These are phyloP conservation scores for Cenococcum geophilum DNA, from an alignment of 495 filamentous ascomycete species.

Conservation along the genomic window DNA sequence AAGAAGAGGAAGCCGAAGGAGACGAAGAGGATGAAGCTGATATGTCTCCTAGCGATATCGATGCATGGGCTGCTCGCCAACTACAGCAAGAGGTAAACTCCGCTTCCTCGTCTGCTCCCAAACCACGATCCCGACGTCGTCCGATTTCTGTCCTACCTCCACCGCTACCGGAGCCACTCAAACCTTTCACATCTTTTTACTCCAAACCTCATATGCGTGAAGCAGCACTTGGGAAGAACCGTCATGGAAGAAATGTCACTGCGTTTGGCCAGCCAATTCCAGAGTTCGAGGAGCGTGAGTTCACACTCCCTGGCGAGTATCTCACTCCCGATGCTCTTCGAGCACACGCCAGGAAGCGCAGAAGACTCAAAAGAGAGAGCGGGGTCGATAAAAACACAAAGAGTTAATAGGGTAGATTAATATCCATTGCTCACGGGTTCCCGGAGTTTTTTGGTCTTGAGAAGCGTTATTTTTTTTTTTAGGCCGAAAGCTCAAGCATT, in stretches of 20 bases:
- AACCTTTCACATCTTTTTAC: constrained; percentile 83
- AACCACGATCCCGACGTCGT: neutral
- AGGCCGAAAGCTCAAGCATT: neutral
- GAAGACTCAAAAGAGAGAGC: constrained; percentile 34
- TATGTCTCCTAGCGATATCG: constrained; percentile 61
- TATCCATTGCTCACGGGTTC: too few species aligned
- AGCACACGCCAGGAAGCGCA: constrained; percentile 57
- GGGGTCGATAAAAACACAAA: too few species aligned
- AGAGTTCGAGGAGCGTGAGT: constrained; percentile 61
- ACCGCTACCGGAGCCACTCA: constrained; percentile 40
- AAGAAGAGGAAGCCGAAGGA: constrained; percentile 35
- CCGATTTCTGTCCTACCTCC: constrained; percentile 17
- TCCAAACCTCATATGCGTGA: constrained; percentile 67
- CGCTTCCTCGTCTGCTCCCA: constrained; percentile 4
- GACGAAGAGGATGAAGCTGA: constrained; percentile 40
- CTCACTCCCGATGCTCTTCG: constrained; percentile 61
- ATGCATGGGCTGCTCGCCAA: constrained; percentile 65
- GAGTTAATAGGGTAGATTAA: too few species aligned
- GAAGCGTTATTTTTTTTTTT: neutral
- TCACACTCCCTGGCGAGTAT: constrained; percentile 65
- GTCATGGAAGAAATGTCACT: constrained; percentile 48
- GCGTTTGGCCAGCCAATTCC: constrained; percentile 83
- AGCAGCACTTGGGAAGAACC: constrained; percentile 58
- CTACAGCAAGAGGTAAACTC: constrained; percentile 58
- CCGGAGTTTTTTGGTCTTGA: too few species aligned